phyloP scores from a whole-genome alignment of 164 flowering plant species.

The Malania oleifera region DNA sequence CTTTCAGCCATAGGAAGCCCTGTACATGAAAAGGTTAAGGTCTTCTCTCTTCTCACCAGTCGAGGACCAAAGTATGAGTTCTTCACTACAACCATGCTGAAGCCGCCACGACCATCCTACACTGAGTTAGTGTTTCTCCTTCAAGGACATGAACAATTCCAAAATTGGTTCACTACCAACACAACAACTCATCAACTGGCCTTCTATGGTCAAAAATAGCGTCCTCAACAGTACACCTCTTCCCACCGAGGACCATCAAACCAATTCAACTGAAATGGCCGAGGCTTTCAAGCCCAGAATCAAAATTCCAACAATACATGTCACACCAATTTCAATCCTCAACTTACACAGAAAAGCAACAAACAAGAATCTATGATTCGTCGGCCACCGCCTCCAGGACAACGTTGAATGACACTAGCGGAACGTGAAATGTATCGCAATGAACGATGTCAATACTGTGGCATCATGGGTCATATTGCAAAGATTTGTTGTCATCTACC shows the following conservation, averaged over 20 bases:
- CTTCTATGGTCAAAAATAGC: slow-evolving; percentile 1
- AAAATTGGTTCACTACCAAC: neutral
- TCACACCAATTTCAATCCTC: neutral
- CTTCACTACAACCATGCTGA: no score
- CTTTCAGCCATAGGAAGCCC: no score
- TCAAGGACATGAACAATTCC: neutral
- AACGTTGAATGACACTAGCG: neutral
- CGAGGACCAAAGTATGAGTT: neutral
- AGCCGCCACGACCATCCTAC: slow-evolving; percentile 1
- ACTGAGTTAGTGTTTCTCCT: neutral
- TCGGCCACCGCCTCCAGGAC: neutral
- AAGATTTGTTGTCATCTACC: neutral
- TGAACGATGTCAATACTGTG: neutral
- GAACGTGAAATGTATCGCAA: no score
- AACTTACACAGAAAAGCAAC: neutral
- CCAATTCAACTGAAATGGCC: slow-evolving; percentile 1
- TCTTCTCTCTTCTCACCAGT: no score
- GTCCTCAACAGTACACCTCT: slow-evolving; percentile 1
- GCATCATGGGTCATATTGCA: slow-evolving; percentile 1
- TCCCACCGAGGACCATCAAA: neutral
- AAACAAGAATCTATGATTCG: neutral
- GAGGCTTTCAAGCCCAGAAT: neutral
- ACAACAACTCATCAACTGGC: neutral
- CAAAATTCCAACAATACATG: neutral
- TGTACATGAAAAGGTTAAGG: no score